Conservation (phyloP, 73 alveolate species). For the Diophrys appendiculata region DNA sequence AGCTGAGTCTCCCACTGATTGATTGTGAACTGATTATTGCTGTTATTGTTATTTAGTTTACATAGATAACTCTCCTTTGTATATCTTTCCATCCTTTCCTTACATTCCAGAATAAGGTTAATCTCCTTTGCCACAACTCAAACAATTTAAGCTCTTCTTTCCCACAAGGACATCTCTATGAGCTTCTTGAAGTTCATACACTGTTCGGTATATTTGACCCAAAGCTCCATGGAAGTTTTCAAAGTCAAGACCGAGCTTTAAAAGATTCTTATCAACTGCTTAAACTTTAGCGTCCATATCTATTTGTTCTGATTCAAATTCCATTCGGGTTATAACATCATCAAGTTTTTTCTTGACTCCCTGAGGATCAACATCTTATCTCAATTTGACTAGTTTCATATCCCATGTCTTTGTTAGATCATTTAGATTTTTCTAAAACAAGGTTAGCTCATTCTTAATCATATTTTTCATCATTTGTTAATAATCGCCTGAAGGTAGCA, state of each 20-base stretch:
- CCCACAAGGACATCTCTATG: conserved; percentile 46
- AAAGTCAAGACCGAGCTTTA: conserved; percentile 27
- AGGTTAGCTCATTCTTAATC: conserved; percentile 34
- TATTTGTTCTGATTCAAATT: conserved; percentile 23
- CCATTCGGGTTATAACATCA: conserved; percentile 39
- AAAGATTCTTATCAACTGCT: conserved; percentile 24
- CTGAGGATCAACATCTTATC: conserved; percentile 57
- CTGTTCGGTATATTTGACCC: background rate
- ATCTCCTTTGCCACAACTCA: conserved; percentile 59
- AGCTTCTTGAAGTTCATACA: conserved; percentile 32
- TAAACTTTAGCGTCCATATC: conserved; percentile 35
- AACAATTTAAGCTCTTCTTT: conserved; percentile 51
- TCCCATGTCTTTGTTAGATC: conserved; percentile 67
- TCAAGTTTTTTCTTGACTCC: conserved; percentile 22
- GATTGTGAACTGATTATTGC: no score
- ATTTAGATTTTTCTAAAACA: conserved; percentile 20
- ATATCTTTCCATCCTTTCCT: conserved; percentile 54
- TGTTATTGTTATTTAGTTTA: no score
- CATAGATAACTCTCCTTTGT: conserved; percentile 50
- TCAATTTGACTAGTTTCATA: conserved; percentile 55
- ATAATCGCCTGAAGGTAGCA: conserved; percentile 21
- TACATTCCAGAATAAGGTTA: conserved; percentile 21
- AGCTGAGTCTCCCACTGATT: no score
- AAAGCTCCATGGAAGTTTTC: conserved; percentile 18
- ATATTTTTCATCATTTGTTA: conserved; percentile 14